A percentile compares a stretch with the other conserved stretches of the same genome.
Evolutionary conservation across 108 stramenopile genomes (phyloP).

Genomic region (Cyclotella baltica): DNA sequence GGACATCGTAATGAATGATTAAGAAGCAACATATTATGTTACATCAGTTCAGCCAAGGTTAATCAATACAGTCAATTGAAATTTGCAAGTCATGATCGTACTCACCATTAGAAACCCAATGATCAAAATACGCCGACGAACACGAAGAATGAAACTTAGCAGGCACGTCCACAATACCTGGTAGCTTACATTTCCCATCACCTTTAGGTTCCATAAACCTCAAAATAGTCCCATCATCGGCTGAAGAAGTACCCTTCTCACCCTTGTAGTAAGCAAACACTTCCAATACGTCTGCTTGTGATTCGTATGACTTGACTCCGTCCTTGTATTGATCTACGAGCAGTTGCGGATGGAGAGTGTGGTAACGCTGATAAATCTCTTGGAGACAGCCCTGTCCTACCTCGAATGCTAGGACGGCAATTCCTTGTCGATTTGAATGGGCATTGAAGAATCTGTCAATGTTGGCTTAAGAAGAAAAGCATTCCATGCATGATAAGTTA

Average conservation of each 20-base stretch:
- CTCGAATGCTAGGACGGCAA: constrained; percentile 79
- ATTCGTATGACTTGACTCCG: constrained; percentile 32
- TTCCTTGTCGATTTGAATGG: constrained; percentile 69
- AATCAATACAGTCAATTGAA: no score
- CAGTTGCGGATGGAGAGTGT: constrained; percentile 67
- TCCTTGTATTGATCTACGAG: constrained; percentile 46
- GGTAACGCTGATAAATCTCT: constrained; percentile 58
- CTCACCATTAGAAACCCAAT: constrained; percentile 80
- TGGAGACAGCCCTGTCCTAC: constrained; percentile 57
- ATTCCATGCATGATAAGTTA: neutral
- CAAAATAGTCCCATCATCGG: constrained; percentile 81
- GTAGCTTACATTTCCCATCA: constrained; percentile 44
- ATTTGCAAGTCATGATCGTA: no score
- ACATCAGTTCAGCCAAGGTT: no score
- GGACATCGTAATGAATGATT: constrained; percentile 24
- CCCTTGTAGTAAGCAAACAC: constrained; percentile 84
- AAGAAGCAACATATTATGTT: constrained; percentile 10
- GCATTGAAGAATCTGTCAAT: constrained; percentile 61
- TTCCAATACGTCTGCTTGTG: constrained; percentile 67
- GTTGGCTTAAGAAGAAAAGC: constrained; percentile 28
- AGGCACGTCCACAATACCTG: constrained; percentile 66
- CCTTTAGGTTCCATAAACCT: constrained; percentile 69
- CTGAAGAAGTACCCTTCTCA: constrained; percentile 34
- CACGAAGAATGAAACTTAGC: constrained; percentile 68
- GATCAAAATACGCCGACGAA: constrained; percentile 83